Conservation (phyloP, 352 stramenopile species). For the Phytophthora pinifolia region DNA sequence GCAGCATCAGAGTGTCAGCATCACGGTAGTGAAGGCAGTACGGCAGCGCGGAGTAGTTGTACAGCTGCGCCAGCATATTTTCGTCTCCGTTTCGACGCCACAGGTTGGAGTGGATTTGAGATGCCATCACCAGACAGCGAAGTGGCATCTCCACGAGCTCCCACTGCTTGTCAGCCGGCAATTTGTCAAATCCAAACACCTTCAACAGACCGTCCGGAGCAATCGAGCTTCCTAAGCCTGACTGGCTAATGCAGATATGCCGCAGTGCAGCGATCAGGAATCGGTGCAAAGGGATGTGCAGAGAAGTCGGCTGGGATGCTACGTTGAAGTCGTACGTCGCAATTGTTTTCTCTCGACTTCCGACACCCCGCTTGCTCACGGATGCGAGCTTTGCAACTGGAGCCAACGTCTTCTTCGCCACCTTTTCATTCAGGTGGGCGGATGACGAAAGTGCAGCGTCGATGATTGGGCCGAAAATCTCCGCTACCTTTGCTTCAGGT, state of each 20-base stretch:
- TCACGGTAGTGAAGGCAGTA: constrained; percentile 89
- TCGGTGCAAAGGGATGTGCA: constrained; percentile 84
- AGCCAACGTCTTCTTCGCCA: constrained; percentile 50
- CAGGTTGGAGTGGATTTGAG: constrained; percentile 86
- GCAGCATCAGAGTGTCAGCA: constrained; percentile 76
- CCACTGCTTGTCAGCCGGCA: constrained; percentile 44
- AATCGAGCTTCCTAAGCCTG: constrained; percentile 50
- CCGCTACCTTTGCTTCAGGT: constrained; percentile 31
- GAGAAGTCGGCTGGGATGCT: constrained; percentile 52
- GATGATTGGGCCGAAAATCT: constrained; percentile 56
- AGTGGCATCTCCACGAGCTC: constrained; percentile 82
- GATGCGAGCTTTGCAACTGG: constrained; percentile 35
- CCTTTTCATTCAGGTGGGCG: constrained; percentile 44
- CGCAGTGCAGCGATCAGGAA: constrained; percentile 75
- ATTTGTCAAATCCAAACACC: constrained; percentile 57
- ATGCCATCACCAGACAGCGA: constrained; percentile 82
- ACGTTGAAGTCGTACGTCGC: constrained; percentile 71
- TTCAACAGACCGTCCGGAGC: constrained; percentile 46
- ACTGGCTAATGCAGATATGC: constrained; percentile 62
- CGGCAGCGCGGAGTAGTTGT: constrained; percentile 88
- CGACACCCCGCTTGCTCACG: constrained; percentile 12
- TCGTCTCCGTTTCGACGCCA: constrained; percentile 88
- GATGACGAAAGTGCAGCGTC: constrained; percentile 48
- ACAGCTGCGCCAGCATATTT: constrained; percentile 89
- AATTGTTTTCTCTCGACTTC: constrained; percentile 25